Percentiles rank a stretch among this genome's conserved stretches.
Conservation (phyloP, 371 early-diverging fungal species). For the Syncephalastrum contaminatum region DNA sequence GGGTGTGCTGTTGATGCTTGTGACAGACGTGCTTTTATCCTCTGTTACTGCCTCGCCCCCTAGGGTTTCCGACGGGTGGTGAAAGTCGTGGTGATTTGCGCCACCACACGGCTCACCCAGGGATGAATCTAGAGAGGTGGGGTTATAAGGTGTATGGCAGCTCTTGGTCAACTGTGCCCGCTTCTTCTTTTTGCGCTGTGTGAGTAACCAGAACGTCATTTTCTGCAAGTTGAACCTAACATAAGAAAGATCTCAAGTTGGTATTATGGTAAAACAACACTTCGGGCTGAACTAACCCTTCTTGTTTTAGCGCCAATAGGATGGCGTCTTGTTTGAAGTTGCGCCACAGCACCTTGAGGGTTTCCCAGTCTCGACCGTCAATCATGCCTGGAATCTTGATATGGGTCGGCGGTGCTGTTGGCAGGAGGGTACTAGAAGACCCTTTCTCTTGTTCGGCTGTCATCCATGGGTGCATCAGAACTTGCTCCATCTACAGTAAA, state of each 20-base stretch:
- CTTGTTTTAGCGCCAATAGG: slow-evolving; percentile 19
- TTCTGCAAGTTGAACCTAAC: slow-evolving; percentile 35
- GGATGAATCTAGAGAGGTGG: too few relatives aligned
- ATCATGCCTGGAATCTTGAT: slow-evolving; percentile 13
- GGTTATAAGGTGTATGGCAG: too few relatives aligned
- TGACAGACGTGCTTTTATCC: too few relatives aligned
- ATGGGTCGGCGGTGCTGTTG: not conserved
- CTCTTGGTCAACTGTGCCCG: too few relatives aligned
- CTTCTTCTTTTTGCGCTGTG: slow-evolving; percentile 9
- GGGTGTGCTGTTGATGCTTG: too few relatives aligned
- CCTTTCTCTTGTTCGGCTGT: slow-evolving; percentile 1
- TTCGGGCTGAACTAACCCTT: slow-evolving; percentile 11
- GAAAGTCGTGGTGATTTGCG: too few relatives aligned
- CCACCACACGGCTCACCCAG: too few relatives aligned
- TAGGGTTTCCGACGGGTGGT: too few relatives aligned
- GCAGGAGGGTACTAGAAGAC: too few relatives aligned
- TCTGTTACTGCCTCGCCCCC: too few relatives aligned
- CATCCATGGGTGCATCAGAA: slow-evolving; percentile 39
- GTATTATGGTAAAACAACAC: not conserved
- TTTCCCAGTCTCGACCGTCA: slow-evolving; percentile 37
- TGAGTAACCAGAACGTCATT: slow-evolving; percentile 28
- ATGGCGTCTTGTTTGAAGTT: slow-evolving; percentile 29
- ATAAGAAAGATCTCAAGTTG: not conserved
- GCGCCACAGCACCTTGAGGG: slow-evolving; percentile 43
- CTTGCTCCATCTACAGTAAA: slow-evolving; percentile 26